A percentile compares a stretch with the other conserved stretches of the same genome.
phyloP scores from a whole-genome alignment of 768 basidiomycete species.

The Phaeolepiota aurea region DNA sequence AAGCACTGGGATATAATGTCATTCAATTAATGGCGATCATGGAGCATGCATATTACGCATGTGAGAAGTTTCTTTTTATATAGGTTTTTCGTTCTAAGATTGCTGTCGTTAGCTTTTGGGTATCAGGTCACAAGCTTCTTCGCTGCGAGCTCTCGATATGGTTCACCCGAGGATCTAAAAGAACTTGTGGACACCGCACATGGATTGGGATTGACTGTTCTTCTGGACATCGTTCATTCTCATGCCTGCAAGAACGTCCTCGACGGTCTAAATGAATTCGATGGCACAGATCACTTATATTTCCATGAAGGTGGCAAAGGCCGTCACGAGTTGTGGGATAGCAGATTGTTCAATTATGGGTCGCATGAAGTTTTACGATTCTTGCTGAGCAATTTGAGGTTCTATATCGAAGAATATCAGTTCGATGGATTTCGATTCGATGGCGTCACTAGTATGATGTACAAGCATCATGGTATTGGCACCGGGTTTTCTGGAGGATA shows the following conservation, averaged over 20 bases:
- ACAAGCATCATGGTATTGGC: conserved; percentile 94
- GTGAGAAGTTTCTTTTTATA: conserved; percentile 35
- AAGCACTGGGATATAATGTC: conserved; percentile 87
- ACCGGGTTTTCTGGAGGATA: conserved; percentile 97
- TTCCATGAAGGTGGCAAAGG: conserved; percentile 94
- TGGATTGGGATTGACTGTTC: conserved; percentile 83
- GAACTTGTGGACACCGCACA: conserved; percentile 95
- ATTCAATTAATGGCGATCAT: conserved; percentile 99
- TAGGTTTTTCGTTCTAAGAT: conserved; percentile 3
- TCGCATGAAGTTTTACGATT: conserved; percentile 92
- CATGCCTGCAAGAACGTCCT: conserved; percentile 97
- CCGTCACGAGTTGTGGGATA: conserved; percentile 95
- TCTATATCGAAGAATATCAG: conserved; percentile 89
- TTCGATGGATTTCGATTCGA: conserved; percentile 99
- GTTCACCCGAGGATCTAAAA: conserved; percentile 91
- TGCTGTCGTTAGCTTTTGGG: conserved; percentile 67
- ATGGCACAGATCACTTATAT: conserved; percentile 95
- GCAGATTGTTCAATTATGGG: conserved; percentile 94
- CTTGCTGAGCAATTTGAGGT: conserved; percentile 89
- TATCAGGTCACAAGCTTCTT: conserved; percentile 99
- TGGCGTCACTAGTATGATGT: conserved; percentile 99
- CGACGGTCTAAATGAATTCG: conserved; percentile 92
- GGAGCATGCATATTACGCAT: conserved; percentile 98
- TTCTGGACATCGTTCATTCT: conserved; percentile 95
- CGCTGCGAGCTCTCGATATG: conserved; percentile 93